Base-by-base conservation (phyloP, 1,139 yeast species). In the Candida buenavistaensis region DNA sequence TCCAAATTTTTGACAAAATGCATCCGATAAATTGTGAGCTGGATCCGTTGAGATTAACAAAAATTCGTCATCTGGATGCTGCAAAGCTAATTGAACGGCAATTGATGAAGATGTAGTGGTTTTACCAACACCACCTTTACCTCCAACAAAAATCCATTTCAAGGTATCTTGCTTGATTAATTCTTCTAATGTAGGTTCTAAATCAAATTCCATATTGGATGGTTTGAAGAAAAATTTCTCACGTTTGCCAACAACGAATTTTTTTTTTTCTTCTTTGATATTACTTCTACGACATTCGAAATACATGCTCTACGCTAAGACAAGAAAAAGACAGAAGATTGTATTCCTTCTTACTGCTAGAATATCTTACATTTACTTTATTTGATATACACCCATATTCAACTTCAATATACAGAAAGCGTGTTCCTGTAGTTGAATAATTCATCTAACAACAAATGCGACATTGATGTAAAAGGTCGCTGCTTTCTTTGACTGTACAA, bases 71-170 rank as follows among this genome's bases (percentile, higher is more conserved):
- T 77, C 58, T 35, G 94, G 92, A 55, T 87, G 82, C 38, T 86
- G 80, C 40, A 88, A 67, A 3, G 94, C 92, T 55, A 84, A 68
- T 63, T 92, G 97, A 41, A 90, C 86, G 17, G 98, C 96, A 48
- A 92, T 76, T 14, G 97, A 89, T 33, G 96, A 90, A 1, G 97
- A 90, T 3, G 97, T 87, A 28, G 98, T 92, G 47, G 98, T 92
- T 61, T 92, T 92, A 50, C 98, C 98, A 25, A 92, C 98, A 63
- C 98, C 98, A 58, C 98, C 98, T 70, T 92, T 92, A 51, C 98
- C 98, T 43, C 98, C 98, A 27, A 90, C 97, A 55, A 92, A 92
- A 47, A 92, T 85, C 98, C 98, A 92, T 55, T 86, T 86, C 53
- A 92, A 76, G 12, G 92, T 65, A 22, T 75, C 84, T 46, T 83